A percentile compares a stretch with the other conserved stretches of the same genome.
Conservation (phyloP, 2,329 filamentous ascomycete genomes). For the Penicillium olsonii region DNA sequence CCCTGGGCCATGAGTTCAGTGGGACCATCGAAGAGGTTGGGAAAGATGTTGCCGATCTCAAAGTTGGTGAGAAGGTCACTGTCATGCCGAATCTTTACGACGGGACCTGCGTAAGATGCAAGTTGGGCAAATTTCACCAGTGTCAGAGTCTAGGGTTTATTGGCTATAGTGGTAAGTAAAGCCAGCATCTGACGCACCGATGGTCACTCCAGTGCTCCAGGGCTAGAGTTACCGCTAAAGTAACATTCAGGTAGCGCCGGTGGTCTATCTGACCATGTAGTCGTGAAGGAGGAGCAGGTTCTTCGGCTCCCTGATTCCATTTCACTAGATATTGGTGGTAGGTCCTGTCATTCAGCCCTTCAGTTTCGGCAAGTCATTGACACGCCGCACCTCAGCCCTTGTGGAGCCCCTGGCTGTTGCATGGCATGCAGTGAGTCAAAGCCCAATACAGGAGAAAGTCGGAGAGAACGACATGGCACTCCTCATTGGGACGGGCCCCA, state of each 20-base stretch:
- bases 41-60: constrained; percentile 47
- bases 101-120: constrained; percentile 57
- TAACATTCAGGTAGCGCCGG: constrained; percentile 18
- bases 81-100: constrained; percentile 63
- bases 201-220: too few relatives aligned
- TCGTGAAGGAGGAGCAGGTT: constrained; percentile 8
- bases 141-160: constrained; percentile 60
- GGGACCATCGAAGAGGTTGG: constrained; percentile 62
- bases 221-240: neutral
- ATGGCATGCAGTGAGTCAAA: constrained; percentile 62
- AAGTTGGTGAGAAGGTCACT: constrained; percentile 58
- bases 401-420: constrained; percentile 65
- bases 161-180: constrained; percentile 52
- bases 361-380: neutral
- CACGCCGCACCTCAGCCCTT: constrained; percentile 37
- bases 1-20: constrained; percentile 65
- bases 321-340: neutral
- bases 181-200: too few relatives aligned
- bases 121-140: constrained; percentile 55
- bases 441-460: constrained; percentile 41
- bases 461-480: constrained; percentile 49
- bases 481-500: constrained; percentile 63
- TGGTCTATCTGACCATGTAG: constrained; percentile 29
- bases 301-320: neutral
- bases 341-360: neutral